These are phyloP conservation scores for Spinacia oleracea DNA, from an alignment of 179 eudicot genomes.

Conservation along the genomic window DNA sequence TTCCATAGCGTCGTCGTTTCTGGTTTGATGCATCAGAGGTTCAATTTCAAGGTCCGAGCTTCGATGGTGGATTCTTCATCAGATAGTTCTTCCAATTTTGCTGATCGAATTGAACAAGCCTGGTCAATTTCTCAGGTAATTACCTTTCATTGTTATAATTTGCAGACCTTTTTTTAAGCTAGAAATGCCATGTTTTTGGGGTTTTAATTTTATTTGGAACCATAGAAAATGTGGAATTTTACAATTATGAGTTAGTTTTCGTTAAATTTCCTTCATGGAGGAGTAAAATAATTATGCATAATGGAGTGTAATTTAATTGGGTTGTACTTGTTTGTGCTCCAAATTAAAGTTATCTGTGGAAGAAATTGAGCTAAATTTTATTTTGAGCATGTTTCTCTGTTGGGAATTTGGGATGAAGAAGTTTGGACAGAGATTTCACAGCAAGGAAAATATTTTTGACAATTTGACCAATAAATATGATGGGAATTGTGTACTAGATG, in stretches of 20 bases:
- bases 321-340: too few species aligned
- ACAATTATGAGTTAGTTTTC: neutral
- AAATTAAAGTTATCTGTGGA: too few species aligned
- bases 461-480: neutral
- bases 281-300: too few species aligned
- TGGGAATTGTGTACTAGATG: neutral
- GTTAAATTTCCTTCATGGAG: neutral
- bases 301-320: neutral
- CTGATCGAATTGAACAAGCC: conserved; percentile 57
- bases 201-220: neutral
- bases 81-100: conserved; percentile 56
- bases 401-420: too few species aligned
- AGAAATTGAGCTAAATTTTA: neutral
- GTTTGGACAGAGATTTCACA: neutral
- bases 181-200: neutral
- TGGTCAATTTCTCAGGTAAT: conserved; percentile 65
- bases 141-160: neutral
- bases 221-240: neutral
- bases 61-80: conserved; percentile 47
- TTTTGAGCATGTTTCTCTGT: too few species aligned
- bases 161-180: neutral
- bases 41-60: conserved; percentile 33
- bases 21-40: conserved; percentile 8
- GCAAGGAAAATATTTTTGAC: neutral
- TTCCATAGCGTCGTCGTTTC: conserved; percentile 21